Evolutionary conservation across 2,329 filamentous ascomycete species (phyloP).

Genomic region (Aureobasidium vineae): DNA sequence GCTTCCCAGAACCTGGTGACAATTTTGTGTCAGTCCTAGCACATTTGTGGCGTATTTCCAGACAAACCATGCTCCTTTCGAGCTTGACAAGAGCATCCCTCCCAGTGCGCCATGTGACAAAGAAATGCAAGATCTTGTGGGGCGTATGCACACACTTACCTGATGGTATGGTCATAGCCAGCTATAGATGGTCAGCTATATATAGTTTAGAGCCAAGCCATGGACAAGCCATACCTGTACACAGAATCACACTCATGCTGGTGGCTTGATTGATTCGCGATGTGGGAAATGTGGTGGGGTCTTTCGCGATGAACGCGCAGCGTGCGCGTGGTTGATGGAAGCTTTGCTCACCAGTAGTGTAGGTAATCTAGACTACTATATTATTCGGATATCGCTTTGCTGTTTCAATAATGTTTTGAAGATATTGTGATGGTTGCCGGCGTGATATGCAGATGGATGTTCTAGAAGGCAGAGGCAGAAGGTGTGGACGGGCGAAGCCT

Average conservation of each 20-base stretch:
- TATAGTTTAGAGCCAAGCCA: constrained; percentile 22
- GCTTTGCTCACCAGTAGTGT: not conserved
- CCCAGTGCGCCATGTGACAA: constrained; percentile 15
- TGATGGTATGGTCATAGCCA: constrained; percentile 73
- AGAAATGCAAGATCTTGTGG: constrained; percentile 11
- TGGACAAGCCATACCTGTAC: constrained; percentile 55
- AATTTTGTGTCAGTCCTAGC: constrained; percentile 3
- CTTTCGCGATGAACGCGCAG: not conserved
- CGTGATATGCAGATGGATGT: constrained; percentile 8
- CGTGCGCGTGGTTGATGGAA: not conserved
- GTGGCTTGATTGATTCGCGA: constrained; percentile 12
- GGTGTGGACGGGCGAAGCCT: not conserved
- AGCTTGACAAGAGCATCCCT: not conserved
- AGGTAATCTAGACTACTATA: not conserved
- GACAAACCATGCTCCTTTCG: not conserved
- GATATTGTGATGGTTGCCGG: constrained; percentile 13
- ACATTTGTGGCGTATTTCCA: constrained; percentile 7
- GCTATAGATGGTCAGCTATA: constrained; percentile 47
- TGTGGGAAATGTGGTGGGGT: constrained; percentile 5
- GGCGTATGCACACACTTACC: constrained; percentile 48
- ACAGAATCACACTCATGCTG: constrained; percentile 64
- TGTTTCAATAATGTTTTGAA: not conserved
- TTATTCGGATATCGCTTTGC: not conserved
- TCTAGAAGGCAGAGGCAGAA: not conserved
- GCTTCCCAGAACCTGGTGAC: constrained; percentile 88